Conservation (phyloP, 257 asterid genomes). For the Vinca minor region DNA sequence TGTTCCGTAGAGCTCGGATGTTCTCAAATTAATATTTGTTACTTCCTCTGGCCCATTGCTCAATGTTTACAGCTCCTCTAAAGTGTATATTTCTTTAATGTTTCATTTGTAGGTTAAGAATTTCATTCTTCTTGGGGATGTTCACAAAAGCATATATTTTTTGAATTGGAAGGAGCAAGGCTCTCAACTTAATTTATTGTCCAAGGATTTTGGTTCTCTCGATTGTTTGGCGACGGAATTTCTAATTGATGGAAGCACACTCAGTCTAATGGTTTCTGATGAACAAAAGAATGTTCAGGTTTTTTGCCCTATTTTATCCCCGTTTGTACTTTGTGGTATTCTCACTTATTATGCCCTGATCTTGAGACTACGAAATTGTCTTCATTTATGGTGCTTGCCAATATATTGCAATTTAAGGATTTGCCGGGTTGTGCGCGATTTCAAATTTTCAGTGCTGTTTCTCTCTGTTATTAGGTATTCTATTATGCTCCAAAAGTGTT, state of each 20-base stretch:
- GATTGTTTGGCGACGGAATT: conserved; percentile 92
- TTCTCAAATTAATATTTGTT: not conserved
- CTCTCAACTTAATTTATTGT: conserved; percentile 81
- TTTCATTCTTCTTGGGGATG: conserved; percentile 89
- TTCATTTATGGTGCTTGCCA: not conserved
- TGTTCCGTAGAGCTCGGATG: not conserved
- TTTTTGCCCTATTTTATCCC: conserved; percentile 8
- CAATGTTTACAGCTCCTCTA: conserved; percentile 4
- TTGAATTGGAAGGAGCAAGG: conserved; percentile 98
- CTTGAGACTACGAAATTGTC: not conserved
- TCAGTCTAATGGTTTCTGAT: conserved; percentile 90
- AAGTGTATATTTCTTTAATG: conserved; percentile 14
- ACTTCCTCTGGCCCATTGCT: no score
- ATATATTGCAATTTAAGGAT: not conserved
- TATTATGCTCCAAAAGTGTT: conserved; percentile 87
- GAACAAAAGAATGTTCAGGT: conserved; percentile 98
- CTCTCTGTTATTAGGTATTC: conserved; percentile 47
- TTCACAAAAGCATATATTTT: conserved; percentile 93
- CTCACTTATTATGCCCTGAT: not conserved
- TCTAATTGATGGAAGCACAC: conserved; percentile 92
- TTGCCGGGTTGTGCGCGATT: not conserved
- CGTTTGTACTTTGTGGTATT: not conserved
- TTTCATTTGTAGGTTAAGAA: conserved; percentile 68
- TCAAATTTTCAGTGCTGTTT: conserved; percentile 7
- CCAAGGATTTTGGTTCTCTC: conserved; percentile 89